Percentiles rank a stretch among this genome's conserved stretches.
These are phyloP conservation scores for Cutaneotrichosporon cavernicola DNA, from an alignment of 1,284 basidiomycete species.

Conservation along the genomic window DNA sequence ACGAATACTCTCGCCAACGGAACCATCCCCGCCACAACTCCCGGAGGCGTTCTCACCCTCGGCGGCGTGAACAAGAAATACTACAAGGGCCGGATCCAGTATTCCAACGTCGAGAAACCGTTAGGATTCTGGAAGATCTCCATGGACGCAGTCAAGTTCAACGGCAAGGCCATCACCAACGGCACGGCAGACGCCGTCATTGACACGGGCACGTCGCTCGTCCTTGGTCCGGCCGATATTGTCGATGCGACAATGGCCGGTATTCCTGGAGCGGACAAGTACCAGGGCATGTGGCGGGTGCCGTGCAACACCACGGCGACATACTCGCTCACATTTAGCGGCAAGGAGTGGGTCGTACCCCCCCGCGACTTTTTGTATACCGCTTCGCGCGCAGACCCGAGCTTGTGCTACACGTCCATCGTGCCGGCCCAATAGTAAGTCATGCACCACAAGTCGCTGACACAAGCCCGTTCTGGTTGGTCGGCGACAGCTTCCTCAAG, in stretches of 20 bases:
- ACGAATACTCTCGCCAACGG: not conserved
- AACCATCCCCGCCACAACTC: slow-evolving; percentile 33
- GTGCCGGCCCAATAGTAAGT: not conserved
- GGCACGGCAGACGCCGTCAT: slow-evolving; percentile 9
- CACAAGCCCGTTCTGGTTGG: slow-evolving; percentile 29
- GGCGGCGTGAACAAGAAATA: slow-evolving; percentile 58
- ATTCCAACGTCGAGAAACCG: slow-evolving; percentile 57
- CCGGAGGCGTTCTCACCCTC: slow-evolving; percentile 72
- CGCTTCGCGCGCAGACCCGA: not conserved
- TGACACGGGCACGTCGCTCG: slow-evolving; percentile 39
- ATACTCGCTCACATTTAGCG: slow-evolving; percentile 15
- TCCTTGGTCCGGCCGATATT: slow-evolving; percentile 25
- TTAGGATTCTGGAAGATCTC: slow-evolving; percentile 17
- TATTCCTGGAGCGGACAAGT: slow-evolving; percentile 20
- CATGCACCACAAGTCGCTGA: not conserved
- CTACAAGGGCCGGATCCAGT: slow-evolving; percentile 74
- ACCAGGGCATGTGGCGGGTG: not conserved
- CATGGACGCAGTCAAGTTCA: slow-evolving; percentile 6
- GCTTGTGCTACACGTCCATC: slow-evolving; percentile 9
- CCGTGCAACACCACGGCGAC: slow-evolving; percentile 11
- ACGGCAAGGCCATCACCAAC: slow-evolving; percentile 3
- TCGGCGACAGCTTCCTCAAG: slow-evolving; percentile 60
- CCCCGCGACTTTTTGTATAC: slow-evolving; percentile 11
- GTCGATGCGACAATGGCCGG: slow-evolving; percentile 27
- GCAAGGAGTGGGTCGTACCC: slow-evolving; percentile 10